Percentiles rank a stretch among this genome's conserved stretches.
These are phyloP conservation scores for Alopecurus myosuroides DNA, from an alignment of 176 grass and related monocot genomes.

Conservation along the genomic window DNA sequence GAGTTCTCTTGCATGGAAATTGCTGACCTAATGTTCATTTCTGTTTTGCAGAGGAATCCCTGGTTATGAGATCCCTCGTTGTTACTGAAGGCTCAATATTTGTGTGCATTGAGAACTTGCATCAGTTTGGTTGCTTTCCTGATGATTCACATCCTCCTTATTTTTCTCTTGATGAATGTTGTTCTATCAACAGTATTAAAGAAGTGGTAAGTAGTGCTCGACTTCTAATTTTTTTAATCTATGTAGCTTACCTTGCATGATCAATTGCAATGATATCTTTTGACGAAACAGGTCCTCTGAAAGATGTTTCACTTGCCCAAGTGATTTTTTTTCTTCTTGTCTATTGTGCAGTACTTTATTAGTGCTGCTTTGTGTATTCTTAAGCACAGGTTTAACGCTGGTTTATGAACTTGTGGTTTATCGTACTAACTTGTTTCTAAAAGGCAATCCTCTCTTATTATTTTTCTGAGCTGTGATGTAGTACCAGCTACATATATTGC, in stretches of 20 bases:
- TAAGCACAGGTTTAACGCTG: background rate
- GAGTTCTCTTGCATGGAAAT: background rate
- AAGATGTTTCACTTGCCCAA: background rate
- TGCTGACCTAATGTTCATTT: slow-evolving; percentile 30
- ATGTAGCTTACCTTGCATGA: slow-evolving; percentile 7
- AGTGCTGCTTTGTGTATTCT: background rate
- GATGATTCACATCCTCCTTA: slow-evolving; percentile 55
- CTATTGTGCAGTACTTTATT: background rate
- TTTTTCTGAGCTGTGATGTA: background rate
- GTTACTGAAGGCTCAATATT: slow-evolving; percentile 56
- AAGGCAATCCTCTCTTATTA: background rate
- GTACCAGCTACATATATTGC: background rate
- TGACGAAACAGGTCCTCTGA: background rate
- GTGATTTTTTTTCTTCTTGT: background rate
- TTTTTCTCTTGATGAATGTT: slow-evolving; percentile 60
- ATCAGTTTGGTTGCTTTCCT: slow-evolving; percentile 57
- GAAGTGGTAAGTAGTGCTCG: slow-evolving; percentile 71
- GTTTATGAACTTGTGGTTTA: background rate
- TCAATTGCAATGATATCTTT: background rate
- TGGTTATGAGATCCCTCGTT: slow-evolving; percentile 58
- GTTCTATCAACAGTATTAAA: slow-evolving; percentile 57
- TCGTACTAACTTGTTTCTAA: background rate
- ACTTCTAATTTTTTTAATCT: slow-evolving; percentile 19
- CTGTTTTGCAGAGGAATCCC: slow-evolving; percentile 45
- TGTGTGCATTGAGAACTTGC: slow-evolving; percentile 80